A percentile compares a stretch with the other conserved stretches of the same genome.
Evolutionary conservation across 805 yeast genomes (phyloP).

Genomic region (Ogataea neopini): DNA sequence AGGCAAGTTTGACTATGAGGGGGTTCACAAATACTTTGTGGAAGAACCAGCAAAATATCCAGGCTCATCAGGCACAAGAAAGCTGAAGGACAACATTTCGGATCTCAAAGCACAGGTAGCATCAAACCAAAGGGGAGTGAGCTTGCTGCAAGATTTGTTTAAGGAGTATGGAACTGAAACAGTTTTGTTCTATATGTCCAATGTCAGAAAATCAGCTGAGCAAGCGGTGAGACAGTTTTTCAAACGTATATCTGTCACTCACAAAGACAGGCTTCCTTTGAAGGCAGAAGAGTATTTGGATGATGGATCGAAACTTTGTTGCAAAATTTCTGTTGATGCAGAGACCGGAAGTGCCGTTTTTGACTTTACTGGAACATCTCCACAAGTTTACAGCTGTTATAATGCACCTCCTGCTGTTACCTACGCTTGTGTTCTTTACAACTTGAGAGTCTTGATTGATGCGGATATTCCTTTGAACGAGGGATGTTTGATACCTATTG

Average conservation of each 20-base stretch:
- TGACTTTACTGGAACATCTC: conserved; percentile 55
- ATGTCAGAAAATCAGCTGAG: conserved; percentile 47
- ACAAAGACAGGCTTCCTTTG: conserved; percentile 35
- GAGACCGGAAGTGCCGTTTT: conserved; percentile 45
- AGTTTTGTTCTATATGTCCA: conserved; percentile 47
- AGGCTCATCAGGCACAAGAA: conserved; percentile 57
- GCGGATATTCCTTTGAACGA: conserved; percentile 57
- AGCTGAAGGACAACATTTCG: conserved; percentile 54
- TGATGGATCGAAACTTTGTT: conserved; percentile 27
- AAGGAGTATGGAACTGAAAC: conserved; percentile 44
- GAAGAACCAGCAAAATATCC: conserved; percentile 50
- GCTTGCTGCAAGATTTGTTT: conserved; percentile 43
- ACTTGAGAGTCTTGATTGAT: conserved; percentile 47
- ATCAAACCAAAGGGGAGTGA: conserved; percentile 52
- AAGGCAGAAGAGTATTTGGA: conserved; percentile 51
- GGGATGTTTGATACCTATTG: conserved; percentile 44
- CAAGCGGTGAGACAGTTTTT: conserved; percentile 43
- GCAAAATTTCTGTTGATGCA: conserved; percentile 42
- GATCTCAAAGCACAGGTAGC: conserved; percentile 50
- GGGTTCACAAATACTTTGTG: conserved; percentile 45
- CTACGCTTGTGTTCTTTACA: conserved; percentile 55
- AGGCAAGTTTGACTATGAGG: conserved; percentile 56
- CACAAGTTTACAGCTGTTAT: conserved; percentile 51
- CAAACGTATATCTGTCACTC: conserved; percentile 35
- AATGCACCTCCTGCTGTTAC: conserved; percentile 58